phyloP scores from a whole-genome alignment of 2,329 filamentous ascomycete genomes.

The Sporothrix pseudoabietina region DNA sequence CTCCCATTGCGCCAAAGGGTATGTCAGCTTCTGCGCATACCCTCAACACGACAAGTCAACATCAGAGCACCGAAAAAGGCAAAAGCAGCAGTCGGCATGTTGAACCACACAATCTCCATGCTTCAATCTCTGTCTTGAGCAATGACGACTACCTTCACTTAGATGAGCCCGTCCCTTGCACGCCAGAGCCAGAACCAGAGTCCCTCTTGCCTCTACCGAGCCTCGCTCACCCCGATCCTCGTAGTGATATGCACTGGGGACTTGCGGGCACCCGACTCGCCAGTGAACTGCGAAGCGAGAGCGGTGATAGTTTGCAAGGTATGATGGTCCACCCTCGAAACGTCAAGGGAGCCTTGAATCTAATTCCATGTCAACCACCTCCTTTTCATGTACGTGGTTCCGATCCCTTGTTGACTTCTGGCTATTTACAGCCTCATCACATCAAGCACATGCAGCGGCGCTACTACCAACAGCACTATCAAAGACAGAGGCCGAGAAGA shows the following conservation, averaged over 20 bases:
- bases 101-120: neutral
- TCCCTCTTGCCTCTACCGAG: slow-evolving; percentile 21
- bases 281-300: neutral
- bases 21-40: neutral
- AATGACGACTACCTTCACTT: slow-evolving; percentile 4
- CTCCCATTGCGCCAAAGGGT: neutral
- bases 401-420: slow-evolving; percentile 23
- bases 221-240: slow-evolving; percentile 22
- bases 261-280: neutral
- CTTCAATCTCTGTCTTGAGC: neutral
- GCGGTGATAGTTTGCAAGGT: slow-evolving; percentile 19
- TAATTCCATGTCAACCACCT: neutral
- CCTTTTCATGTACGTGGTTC: neutral
- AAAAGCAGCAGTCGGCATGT: neutral
- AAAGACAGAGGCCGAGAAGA: neutral
- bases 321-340: slow-evolving; percentile 3
- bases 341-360: neutral
- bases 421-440: slow-evolving; percentile 24
- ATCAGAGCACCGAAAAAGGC: neutral
- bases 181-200: neutral
- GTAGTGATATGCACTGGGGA: slow-evolving; percentile 19
- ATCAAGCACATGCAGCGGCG: slow-evolving; percentile 6
- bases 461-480: neutral
- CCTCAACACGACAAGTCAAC: neutral
- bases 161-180: neutral